Evolutionary conservation across 2,329 filamentous ascomycete species (phyloP).

Genomic region (Pezicula neosporulosa): DNA sequence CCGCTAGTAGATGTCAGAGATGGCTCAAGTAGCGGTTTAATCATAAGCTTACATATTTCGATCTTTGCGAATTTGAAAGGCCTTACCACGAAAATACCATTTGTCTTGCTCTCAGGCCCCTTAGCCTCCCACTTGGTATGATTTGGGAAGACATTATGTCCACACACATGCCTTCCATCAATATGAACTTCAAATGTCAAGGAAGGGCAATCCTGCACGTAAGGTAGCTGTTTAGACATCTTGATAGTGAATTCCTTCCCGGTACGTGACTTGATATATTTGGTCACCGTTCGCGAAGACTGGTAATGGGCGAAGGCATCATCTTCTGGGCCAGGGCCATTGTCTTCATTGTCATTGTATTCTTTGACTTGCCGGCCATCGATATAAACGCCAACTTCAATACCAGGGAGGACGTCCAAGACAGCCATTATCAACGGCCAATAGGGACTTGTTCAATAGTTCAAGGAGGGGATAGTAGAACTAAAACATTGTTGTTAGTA

Average conservation of each 20-base stretch:
- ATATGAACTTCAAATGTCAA: neutral
- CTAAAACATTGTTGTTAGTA: no score
- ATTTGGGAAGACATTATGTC: no score
- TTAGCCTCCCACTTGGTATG: no score
- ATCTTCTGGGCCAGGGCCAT: neutral
- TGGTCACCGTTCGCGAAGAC: constrained; percentile 2
- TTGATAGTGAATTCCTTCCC: constrained; percentile 5
- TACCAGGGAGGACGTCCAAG: constrained; percentile 4
- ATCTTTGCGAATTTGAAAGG: constrained; percentile 12
- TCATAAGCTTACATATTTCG: constrained; percentile 8
- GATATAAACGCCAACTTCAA: constrained; percentile 7
- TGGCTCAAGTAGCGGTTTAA: neutral
- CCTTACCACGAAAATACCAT: neutral
- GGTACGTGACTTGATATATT: constrained; percentile 9
- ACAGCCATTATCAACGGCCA: constrained; percentile 9
- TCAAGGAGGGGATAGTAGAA: no score
- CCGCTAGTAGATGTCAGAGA: neutral
- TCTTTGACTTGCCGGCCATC: constrained; percentile 4
- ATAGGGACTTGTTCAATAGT: no score
- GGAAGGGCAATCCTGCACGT: neutral
- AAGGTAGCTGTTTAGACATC: neutral
- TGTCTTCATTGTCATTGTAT: constrained; percentile 4
- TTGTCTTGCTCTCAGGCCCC: no score
- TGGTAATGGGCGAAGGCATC: constrained; percentile 1
- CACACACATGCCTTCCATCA: neutral